Evolutionary conservation across 192 early-diverging fungal species (phyloP), one percentile per base, ranked within the genome.

Genomic region (Jimgerdemannia flammicorona): DNA sequence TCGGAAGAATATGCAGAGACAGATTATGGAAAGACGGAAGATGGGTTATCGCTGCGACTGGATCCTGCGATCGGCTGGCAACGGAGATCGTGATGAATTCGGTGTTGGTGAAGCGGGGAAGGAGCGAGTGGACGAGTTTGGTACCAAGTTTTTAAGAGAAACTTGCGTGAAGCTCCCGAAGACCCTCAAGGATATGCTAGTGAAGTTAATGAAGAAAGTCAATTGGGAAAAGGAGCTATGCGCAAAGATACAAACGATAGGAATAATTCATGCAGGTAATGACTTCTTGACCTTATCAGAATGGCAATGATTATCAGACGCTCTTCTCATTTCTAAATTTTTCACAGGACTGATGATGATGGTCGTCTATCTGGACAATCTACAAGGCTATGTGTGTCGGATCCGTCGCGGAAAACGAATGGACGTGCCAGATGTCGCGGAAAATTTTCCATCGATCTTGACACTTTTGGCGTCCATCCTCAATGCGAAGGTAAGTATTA

Each of bases 1-100:
- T 18, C 75, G 43, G 71, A 77, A 77, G 43, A 77, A 77, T 76
- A 9, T 9, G 19, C 70, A 76, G 39, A 76, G 75, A 40, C 40
- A 42, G 59, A 69, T 40, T 43, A 63, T 44, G 44, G 64, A 66
- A 73, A 41, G 44, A 40, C 18, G 68, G 9, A 75, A 75, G 59
- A 70, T 75, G 0, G 68, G 74, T 49, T 49, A n/a, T 39, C 43
- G 68, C 10, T 8, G 67, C 18, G 44, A 75, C 44, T 75, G 68
- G 74, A 75, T 75, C 44, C 11, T 75, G 17, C 69, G 74, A 42
- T 59, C 49, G 4, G 18, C 71, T 39, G 66, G 40, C 29, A 75
- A 70, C 64, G 44, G 67, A 42, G 68, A 75, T 3, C n/a, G 3
- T 49, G 64, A 69, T 40, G 68, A 75, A 70, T 75, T 40, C 59